Evolutionary conservation across 2,329 filamentous ascomycete genomes (phyloP), one percentile per base, ranked within the genome.

Genomic region (Cyanodermella asteris): DNA sequence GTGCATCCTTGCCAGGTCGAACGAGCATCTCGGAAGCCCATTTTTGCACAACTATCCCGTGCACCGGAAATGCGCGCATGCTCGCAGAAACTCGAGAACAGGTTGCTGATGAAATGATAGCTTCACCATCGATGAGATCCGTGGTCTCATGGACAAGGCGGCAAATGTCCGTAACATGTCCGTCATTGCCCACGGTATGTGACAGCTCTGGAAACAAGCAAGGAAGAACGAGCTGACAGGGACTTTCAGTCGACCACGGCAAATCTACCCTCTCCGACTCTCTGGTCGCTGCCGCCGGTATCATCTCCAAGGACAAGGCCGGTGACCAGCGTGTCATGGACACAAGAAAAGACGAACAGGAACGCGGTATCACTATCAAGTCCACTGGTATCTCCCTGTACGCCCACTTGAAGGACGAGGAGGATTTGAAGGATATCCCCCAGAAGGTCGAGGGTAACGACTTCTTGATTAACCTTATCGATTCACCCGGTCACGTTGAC

Each of bases 341-440:
- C 60, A 97, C 87, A 38, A 77, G 87, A 60, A 61, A 75, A 40
- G 87, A 97, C 55, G 87, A 97, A 59, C 87, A 97, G 65, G 87
- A 97, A 56, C 82, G 87, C 73, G 81, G 87, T 72, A 93, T 97
- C 50, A 97, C 87, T 46, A 97, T 97, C 73, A 97, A 97, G 74
- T 97, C 87, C 30, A 97, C 87, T 36, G 87, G 90, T 59, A 97
- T 97, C 63, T 94, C 90, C 43, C 72, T 97, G 49, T 97, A 87
- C 61, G 81, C 78, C 50, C 62, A 71, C 45, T 70, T 97, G 39
- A 57, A 64, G 33, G 70, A 76, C 41, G 59, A 65, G 24, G 84
- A 93, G 31, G 87, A 94, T 50, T 50, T 93, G 40, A 91, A 91
- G 71, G 87, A 97, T 51, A 81, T 94, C 42, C 73, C 75, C 40